Evolutionary conservation across 78 protist genomes (phyloP).

Genomic region (Anaeramoeba flamelloides): DNA sequence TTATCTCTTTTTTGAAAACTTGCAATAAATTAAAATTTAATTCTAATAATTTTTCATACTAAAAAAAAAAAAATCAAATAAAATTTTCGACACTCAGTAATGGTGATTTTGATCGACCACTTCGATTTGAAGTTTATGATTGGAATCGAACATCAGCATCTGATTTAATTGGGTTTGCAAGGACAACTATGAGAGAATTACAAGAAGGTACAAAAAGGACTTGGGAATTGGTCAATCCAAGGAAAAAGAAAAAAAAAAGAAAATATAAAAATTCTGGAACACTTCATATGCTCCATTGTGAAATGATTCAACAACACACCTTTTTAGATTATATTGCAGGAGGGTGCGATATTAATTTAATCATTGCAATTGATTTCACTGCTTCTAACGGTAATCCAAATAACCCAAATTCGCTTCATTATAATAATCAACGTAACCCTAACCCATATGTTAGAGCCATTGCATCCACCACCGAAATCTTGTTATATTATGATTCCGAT

Average conservation of each 20-base stretch:
- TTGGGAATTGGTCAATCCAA: not conserved
- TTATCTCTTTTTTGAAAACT: too few relatives aligned
- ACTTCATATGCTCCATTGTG: not conserved
- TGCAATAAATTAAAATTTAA: too few relatives aligned
- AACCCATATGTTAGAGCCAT: conserved; percentile 19
- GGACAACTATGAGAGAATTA: not conserved
- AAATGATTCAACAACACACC: not conserved
- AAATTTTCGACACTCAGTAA: too few relatives aligned
- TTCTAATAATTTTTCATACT: too few relatives aligned
- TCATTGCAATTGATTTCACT: not conserved
- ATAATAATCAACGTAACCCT: not conserved
- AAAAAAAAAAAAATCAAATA: too few relatives aligned
- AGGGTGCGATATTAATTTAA: not conserved
- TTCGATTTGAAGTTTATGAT: not conserved
- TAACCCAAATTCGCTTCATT: not conserved
- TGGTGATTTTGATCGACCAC: conserved; percentile 3
- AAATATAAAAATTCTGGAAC: not conserved
- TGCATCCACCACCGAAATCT: conserved; percentile 27
- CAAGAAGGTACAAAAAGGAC: not conserved
- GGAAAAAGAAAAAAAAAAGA: not conserved
- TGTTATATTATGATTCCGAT: conserved; percentile 46
- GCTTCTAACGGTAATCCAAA: not conserved
- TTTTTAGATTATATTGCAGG: not conserved
- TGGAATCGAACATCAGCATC: not conserved
- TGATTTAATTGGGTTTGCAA: not conserved